Conservation (phyloP, 2,329 filamentous ascomycete species). For the Fusarium verrucosum region DNA sequence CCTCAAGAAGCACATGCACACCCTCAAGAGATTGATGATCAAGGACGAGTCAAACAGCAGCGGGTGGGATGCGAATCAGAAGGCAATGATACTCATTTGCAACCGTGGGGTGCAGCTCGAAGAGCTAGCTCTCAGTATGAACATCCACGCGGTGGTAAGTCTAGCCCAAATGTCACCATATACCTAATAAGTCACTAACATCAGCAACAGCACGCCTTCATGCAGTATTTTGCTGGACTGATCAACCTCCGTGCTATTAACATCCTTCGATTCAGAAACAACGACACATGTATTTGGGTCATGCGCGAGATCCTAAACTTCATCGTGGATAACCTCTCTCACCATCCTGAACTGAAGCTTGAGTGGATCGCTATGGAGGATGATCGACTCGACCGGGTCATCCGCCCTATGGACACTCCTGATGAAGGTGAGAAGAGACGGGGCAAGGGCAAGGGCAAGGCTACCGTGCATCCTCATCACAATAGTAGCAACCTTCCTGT, state of each 20-base stretch:
- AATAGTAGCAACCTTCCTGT: slow-evolving; percentile 40
- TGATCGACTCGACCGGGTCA: slow-evolving; percentile 59
- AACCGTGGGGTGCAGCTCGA: slow-evolving; percentile 58
- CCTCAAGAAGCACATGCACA: slow-evolving; percentile 65
- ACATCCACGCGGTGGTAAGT: slow-evolving; percentile 64
- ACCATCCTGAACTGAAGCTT: slow-evolving; percentile 64
- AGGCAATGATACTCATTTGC: slow-evolving; percentile 64
- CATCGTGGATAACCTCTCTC: slow-evolving; percentile 65
- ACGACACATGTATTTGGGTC: slow-evolving; percentile 66
- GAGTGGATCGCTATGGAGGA: slow-evolving; percentile 68
- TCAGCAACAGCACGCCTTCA: slow-evolving; percentile 61
- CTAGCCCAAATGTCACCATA: background rate
- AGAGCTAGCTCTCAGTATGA: slow-evolving; percentile 66
- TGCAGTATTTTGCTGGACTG: slow-evolving; percentile 62
- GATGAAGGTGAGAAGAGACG: slow-evolving; percentile 45
- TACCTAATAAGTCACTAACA: slow-evolving; percentile 12
- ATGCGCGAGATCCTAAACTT: slow-evolving; percentile 67
- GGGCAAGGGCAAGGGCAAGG: slow-evolving; percentile 51
- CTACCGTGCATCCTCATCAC: slow-evolving; percentile 20
- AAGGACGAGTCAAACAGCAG: slow-evolving; percentile 61
- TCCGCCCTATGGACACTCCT: slow-evolving; percentile 51
- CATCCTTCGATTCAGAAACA: slow-evolving; percentile 62
- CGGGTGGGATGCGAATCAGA: slow-evolving; percentile 67
- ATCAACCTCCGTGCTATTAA: slow-evolving; percentile 64
- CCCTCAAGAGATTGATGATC: slow-evolving; percentile 66